Percentiles rank a stretch among this genome's conserved stretches.
Conservation (phyloP, 2,329 filamentous ascomycete species). For the Nothophoma quercina region DNA sequence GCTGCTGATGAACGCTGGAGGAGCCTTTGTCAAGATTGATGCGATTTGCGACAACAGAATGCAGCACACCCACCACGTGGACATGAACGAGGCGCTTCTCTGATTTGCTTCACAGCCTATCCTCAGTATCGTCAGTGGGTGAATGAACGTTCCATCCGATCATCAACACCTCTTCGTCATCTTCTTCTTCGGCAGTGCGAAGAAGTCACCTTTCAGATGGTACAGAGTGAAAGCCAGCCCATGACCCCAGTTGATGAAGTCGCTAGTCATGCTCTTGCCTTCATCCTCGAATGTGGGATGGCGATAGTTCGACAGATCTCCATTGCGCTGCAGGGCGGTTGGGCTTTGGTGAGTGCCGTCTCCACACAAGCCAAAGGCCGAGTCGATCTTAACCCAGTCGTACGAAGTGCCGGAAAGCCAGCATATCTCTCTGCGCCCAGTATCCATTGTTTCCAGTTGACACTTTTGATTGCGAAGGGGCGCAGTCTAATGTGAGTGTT, state of each 20-base stretch:
- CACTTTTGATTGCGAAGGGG: too few species aligned
- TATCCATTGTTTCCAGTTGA: not conserved
- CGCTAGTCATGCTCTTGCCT: not conserved
- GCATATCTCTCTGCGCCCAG: not conserved
- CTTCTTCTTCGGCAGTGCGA: not conserved
- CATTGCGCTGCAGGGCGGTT: not conserved
- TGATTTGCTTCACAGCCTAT: not conserved
- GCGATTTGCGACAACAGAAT: not conserved
- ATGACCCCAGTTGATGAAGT: not conserved
- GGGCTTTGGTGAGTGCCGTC: not conserved
- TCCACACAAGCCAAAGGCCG: not conserved
- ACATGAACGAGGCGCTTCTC: not conserved
- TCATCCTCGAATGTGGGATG: not conserved
- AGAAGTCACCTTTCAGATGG: not conserved
- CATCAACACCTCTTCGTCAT: not conserved
- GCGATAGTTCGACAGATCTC: not conserved
- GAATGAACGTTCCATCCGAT: not conserved
- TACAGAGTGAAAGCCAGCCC: not conserved
- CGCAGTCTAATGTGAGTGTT: too few species aligned
- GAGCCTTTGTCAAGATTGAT: not conserved
- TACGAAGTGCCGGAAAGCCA: not conserved
- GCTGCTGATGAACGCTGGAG: not conserved
- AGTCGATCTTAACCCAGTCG: not conserved
- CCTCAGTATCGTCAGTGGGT: not conserved
- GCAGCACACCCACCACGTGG: not conserved